phyloP scores from a whole-genome alignment of 163 green algal genomes.

The Scenedesmus sp. region DNA sequence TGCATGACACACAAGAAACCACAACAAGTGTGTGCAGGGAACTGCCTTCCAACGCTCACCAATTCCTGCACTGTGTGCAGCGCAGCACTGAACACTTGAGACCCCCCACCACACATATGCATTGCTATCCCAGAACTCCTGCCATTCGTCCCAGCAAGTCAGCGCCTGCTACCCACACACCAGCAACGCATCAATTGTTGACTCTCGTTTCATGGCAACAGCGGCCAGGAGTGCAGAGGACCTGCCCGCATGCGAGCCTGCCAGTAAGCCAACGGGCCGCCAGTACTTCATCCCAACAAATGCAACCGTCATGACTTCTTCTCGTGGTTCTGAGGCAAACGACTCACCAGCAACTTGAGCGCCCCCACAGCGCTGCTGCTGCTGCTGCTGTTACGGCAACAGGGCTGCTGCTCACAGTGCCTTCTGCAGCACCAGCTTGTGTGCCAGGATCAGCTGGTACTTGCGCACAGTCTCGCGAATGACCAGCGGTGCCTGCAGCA shows the following conservation, averaged over 20 bases:
- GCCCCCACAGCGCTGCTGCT: background rate
- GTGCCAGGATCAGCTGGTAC: constrained; percentile 76
- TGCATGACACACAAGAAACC: background rate
- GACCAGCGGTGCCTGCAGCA: constrained; percentile 78
- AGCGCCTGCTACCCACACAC: background rate
- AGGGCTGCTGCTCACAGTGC: background rate
- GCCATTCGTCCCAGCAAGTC: background rate
- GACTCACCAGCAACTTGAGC: background rate
- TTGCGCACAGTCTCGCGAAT: constrained; percentile 84
- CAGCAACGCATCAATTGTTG: background rate
- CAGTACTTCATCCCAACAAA: background rate
- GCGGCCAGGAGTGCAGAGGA: background rate
- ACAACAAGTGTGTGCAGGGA: background rate
- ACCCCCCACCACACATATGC: background rate
- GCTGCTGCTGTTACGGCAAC: background rate
- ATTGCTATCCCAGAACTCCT: background rate
- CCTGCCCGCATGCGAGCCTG: background rate
- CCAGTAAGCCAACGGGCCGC: background rate
- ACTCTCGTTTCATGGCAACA: background rate
- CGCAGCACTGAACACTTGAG: background rate
- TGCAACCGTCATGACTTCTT: background rate
- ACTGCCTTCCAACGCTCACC: background rate
- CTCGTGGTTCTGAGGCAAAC: background rate
- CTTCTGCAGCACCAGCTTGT: constrained; percentile 67
- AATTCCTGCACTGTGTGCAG: background rate